Conservation (phyloP, 768 basidiomycete species). For the Suillus occidentalis region DNA sequence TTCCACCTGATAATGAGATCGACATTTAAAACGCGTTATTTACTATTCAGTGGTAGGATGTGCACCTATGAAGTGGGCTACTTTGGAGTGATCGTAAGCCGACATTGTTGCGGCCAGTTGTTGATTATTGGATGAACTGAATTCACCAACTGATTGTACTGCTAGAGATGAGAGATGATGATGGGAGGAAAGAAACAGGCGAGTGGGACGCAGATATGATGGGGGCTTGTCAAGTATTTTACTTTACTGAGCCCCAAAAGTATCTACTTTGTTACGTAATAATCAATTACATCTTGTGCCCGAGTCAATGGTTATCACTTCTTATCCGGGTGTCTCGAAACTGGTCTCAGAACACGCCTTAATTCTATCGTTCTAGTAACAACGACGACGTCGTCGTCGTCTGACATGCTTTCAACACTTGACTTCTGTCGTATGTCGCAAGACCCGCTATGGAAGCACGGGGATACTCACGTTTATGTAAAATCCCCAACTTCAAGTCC, state of each 20-base stretch:
- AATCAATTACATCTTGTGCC: conserved; percentile 2
- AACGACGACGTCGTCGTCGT: not conserved
- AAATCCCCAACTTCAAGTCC: conserved; percentile 7
- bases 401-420: not conserved
- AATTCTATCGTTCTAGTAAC: no score
- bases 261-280: conserved; percentile 32
- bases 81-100: conserved; percentile 56
- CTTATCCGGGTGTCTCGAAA: not conserved
- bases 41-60: conserved; percentile 4
- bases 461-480: conserved; percentile 6
- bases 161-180: conserved; percentile 17
- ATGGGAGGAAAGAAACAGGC: conserved; percentile 20
- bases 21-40: conserved; percentile 14
- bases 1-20: conserved; percentile 68
- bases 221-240: conserved; percentile 21
- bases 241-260: conserved; percentile 30
- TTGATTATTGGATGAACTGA: conserved; percentile 3
- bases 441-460: not conserved
- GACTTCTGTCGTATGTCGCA: not conserved
- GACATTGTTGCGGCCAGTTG: conserved; percentile 23
- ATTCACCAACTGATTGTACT: conserved; percentile 9
- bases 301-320: not conserved
- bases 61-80: conserved; percentile 64
- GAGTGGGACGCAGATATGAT: conserved; percentile 10
- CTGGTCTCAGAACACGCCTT: not conserved